Base-by-base conservation (phyloP, 192 early-diverging fungal species). In the Polychytrium aggregatum region DNA sequence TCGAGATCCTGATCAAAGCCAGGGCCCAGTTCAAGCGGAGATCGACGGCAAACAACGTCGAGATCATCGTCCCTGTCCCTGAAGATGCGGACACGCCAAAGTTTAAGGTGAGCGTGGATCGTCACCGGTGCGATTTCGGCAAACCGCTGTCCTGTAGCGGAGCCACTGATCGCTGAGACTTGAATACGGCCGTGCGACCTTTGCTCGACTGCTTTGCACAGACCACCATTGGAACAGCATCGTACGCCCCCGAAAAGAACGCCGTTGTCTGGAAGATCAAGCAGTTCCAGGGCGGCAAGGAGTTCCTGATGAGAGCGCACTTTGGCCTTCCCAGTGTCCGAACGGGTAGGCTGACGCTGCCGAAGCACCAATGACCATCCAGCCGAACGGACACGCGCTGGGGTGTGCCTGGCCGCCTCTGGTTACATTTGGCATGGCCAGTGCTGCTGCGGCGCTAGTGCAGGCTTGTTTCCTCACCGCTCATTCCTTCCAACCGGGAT, bases 231-330 rank as follows among this genome's bases (percentile, higher is more conserved):
- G 95, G 95, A 0, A 82, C 80, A 8, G 92, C 88, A 37, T 68
- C 77, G 52, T 98, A 98, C 52, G 83, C 78, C n/a, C 95, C 92
- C 8, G 95, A 98, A 57, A 84, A 83, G 56, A 83, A 85, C 34
- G 85, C 88, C 31, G 74, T 96, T 44, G 84, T 98, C 13, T 98
- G 95, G 95, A 95, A 90, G 64, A 91, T 98, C 53, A 93, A 92
- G 68, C 86, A 92, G 57, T 97, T 98, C 74, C 90, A 87, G 48
- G 95, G 95, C 36, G 91, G 91, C 46, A 95, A 95, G 67, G 95
- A 98, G 55, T 94, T 88, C 46, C 70, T 90, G 46, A 83, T 96
- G 72, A 74, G 90, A 71, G 28, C 67, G 62, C 21, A 71, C 40
- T 25, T 62, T 58, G 65, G 59, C 0, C 51, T 70, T 22, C 66